Evolutionary conservation across 2,329 filamentous ascomycete genomes (phyloP).

Genomic region (Cladosporium halotolerans): DNA sequence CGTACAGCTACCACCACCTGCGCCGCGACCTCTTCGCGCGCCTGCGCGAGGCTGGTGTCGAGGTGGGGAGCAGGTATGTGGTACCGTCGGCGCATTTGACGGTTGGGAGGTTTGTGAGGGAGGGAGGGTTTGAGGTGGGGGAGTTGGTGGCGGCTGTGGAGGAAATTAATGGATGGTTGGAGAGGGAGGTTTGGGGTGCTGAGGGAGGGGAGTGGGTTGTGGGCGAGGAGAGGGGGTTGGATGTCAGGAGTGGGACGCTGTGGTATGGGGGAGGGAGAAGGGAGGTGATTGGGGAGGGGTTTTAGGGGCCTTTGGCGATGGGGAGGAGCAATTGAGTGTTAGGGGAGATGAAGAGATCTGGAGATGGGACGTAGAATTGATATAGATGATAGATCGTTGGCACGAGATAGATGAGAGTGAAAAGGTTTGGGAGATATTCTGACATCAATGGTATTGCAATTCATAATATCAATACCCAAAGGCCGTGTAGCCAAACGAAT

Average conservation of each 20-base stretch:
- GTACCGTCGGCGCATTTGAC: conserved; percentile 89
- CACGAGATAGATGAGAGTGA: too few relatives aligned
- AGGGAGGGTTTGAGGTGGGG: conserved; percentile 50
- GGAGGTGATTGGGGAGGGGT: conserved; percentile 50
- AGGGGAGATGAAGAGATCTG: too few relatives aligned
- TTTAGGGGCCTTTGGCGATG: conserved; percentile 22
- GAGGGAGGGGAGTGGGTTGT: conserved; percentile 70
- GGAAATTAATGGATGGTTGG: conserved; percentile 68
- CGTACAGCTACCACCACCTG: conserved; percentile 85
- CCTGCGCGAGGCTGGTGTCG: conserved; percentile 56
- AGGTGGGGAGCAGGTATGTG: conserved; percentile 72
- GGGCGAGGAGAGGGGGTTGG: conserved; percentile 77
- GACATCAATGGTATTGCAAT: too few relatives aligned
- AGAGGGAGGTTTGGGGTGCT: conserved; percentile 62
- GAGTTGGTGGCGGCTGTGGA: conserved; percentile 67
- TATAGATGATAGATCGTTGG: too few relatives aligned
- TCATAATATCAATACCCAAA: too few relatives aligned
- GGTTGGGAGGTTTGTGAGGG: conserved; percentile 69
- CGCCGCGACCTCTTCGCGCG: conserved; percentile 68
- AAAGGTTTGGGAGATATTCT: too few relatives aligned
- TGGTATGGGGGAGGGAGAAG: conserved; percentile 80
- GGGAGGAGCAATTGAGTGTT: too few relatives aligned
- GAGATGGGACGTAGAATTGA: too few relatives aligned
- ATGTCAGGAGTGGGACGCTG: conserved; percentile 65
- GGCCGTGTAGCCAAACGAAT: not conserved